phyloP scores from a whole-genome alignment of 2,329 filamentous ascomycete species.

The Escovopsis sp. region DNA sequence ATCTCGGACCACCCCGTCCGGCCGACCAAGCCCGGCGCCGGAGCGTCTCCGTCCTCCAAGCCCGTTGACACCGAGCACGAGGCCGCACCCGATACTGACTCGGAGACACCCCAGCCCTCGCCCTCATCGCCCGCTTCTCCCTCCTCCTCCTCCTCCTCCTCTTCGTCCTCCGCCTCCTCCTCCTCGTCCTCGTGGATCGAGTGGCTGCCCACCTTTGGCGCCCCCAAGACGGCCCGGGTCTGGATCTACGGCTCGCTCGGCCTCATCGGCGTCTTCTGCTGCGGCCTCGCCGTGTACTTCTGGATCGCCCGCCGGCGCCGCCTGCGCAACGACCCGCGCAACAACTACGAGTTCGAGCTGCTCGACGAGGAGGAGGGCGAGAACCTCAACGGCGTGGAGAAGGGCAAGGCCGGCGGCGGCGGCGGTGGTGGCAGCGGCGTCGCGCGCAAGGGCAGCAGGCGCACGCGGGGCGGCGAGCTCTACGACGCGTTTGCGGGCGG shows the following conservation, averaged over 20 bases:
- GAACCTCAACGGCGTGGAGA: slow-evolving; percentile 33
- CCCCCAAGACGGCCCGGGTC: slow-evolving; percentile 70
- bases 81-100: slow-evolving; percentile 3
- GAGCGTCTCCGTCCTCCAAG: slow-evolving; percentile 1
- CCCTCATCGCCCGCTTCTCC: too few relatives aligned
- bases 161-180: slow-evolving; percentile 25
- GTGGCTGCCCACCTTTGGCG: slow-evolving; percentile 80
- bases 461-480: slow-evolving; percentile 65
- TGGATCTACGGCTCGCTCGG: slow-evolving; percentile 85
- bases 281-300: slow-evolving; percentile 66
- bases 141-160: slow-evolving; percentile 16
- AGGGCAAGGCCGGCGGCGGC: slow-evolving; percentile 46
- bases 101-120: too few relatives aligned
- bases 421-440: slow-evolving; percentile 30
- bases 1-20: slow-evolving; percentile 52
- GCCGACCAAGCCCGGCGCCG: slow-evolving; percentile 32
- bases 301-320: slow-evolving; percentile 65
- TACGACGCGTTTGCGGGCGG: slow-evolving; percentile 97
- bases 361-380: slow-evolving; percentile 67
- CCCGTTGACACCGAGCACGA: slow-evolving; percentile 10
- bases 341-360: slow-evolving; percentile 89
- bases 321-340: slow-evolving; percentile 57
- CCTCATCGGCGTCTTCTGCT: slow-evolving; percentile 77
- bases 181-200: slow-evolving; percentile 64
- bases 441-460: slow-evolving; percentile 27